A percentile compares a stretch with the other conserved stretches of the same genome.
Evolutionary conservation across 495 filamentous ascomycete species (phyloP).

Genomic region (Baudoinia panamericana): DNA sequence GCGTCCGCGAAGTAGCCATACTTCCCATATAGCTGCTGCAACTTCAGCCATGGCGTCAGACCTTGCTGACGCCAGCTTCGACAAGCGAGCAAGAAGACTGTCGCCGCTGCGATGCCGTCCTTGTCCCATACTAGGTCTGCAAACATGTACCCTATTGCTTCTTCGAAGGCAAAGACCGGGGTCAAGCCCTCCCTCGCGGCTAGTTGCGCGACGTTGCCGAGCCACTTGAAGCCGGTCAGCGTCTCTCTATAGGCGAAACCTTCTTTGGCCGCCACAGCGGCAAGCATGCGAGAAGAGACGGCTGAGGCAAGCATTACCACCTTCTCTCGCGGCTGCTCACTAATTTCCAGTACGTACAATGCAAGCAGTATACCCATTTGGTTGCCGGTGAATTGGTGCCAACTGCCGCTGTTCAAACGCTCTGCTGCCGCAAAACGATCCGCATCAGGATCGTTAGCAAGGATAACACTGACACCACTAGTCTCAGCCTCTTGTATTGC

Average conservation of each 20-base stretch:
- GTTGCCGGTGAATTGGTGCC: slow-evolving; percentile 57
- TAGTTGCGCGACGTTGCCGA: slow-evolving; percentile 33
- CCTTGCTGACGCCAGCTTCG: slow-evolving; percentile 40
- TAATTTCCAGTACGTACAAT: slow-evolving; percentile 41
- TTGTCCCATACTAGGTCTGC: slow-evolving; percentile 53
- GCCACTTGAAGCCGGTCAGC: slow-evolving; percentile 67
- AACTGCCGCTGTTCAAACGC: slow-evolving; percentile 38
- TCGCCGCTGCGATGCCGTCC: slow-evolving; percentile 56
- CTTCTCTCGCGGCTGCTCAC: slow-evolving; percentile 24
- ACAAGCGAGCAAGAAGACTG: slow-evolving; percentile 47
- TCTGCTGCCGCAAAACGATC: slow-evolving; percentile 59
- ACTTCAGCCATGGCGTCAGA: slow-evolving; percentile 44
- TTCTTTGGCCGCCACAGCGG: slow-evolving; percentile 42
- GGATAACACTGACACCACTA: slow-evolving; percentile 37
- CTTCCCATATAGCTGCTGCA: slow-evolving; percentile 47
- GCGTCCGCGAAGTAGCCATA: slow-evolving; percentile 54
- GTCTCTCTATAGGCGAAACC: slow-evolving; percentile 50
- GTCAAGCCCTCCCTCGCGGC: slow-evolving; percentile 31
- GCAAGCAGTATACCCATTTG: slow-evolving; percentile 53
- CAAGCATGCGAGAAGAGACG: slow-evolving; percentile 55
- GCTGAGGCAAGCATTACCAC: slow-evolving; percentile 48
- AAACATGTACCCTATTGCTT: slow-evolving; percentile 68
- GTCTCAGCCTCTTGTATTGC: slow-evolving; percentile 44
- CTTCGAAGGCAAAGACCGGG: slow-evolving; percentile 53
- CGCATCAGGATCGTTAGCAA: slow-evolving; percentile 61